These are phyloP conservation scores for Pholiota molesta DNA, from an alignment of 768 basidiomycete genomes.

Conservation along the genomic window DNA sequence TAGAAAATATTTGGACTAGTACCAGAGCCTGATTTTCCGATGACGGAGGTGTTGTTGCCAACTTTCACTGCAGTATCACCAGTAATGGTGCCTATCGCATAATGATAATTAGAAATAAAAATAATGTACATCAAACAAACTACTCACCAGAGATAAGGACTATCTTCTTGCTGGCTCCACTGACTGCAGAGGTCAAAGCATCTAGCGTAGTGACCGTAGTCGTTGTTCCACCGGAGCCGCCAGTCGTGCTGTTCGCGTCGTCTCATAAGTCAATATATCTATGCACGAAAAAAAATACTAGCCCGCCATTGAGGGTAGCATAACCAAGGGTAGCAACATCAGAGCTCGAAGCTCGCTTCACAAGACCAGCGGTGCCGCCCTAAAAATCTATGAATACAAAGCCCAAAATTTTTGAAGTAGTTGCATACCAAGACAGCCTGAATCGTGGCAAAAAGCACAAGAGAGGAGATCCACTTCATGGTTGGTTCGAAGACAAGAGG, in stretches of 20 bases:
- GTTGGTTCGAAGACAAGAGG: neutral
- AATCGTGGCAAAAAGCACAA: neutral
- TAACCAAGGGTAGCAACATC: conserved; percentile 44
- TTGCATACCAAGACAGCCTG: neutral
- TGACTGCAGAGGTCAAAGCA: conserved; percentile 43
- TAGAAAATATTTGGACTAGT: conserved; percentile 11
- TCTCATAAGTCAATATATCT: neutral
- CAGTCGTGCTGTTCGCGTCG: conserved; percentile 36
- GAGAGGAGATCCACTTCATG: conserved; percentile 1
- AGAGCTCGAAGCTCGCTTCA: conserved; percentile 37
- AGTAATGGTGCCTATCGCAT: conserved; percentile 39
- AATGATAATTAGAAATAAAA: neutral
- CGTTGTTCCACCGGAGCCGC: conserved; percentile 44
- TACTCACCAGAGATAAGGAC: conserved; percentile 44
- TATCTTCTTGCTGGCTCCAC: conserved; percentile 44
- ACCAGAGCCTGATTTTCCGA: conserved; percentile 44
- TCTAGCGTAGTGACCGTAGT: conserved; percentile 47
- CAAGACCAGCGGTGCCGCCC: conserved; percentile 15
- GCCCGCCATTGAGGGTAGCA: conserved; percentile 42
- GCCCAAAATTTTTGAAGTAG: neutral
- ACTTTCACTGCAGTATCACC: conserved; percentile 45
- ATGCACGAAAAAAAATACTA: conserved; percentile 22
- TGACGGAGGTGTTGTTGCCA: conserved; percentile 49
- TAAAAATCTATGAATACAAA: neutral
- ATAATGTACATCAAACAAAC: too few species aligned